These are phyloP conservation scores for Euphrasia arctica DNA, from an alignment of 305 asterid genomes.

Conservation along the genomic window DNA sequence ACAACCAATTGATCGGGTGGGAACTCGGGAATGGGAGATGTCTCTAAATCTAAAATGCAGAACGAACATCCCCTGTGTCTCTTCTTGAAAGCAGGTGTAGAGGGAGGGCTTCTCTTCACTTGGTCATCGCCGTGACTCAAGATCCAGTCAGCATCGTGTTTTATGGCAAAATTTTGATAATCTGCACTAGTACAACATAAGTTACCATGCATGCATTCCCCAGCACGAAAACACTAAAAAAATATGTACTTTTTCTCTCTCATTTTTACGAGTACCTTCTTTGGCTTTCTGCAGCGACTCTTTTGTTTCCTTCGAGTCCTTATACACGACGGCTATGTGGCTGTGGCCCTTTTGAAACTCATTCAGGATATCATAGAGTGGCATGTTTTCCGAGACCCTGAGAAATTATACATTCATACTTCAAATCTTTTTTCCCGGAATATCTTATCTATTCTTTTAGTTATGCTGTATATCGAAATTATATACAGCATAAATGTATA, in stretches of 20 bases:
- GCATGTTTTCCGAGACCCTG: conserved; percentile 95
- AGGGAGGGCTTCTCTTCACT: conserved; percentile 65
- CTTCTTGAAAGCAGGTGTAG: conserved; percentile 94
- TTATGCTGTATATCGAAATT: background rate
- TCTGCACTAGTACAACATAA: conserved; percentile 37
- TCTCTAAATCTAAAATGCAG: conserved; percentile 88
- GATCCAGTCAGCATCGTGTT: conserved; percentile 36
- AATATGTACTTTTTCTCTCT: background rate
- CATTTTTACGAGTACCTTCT: conserved; percentile 37
- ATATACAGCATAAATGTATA: background rate
- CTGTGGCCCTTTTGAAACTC: conserved; percentile 99
- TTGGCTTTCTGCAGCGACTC: conserved; percentile 48
- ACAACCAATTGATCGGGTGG: conserved; percentile 75
- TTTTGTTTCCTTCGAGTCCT: conserved; percentile 66
- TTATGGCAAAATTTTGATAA: conserved; percentile 36
- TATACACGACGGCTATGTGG: conserved; percentile 89
- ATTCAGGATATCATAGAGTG: conserved; percentile 93
- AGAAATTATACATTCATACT: background rate
- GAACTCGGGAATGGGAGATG: conserved; percentile 70
- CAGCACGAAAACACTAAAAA: background rate
- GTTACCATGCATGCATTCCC: background rate
- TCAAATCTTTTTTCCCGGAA: no score
- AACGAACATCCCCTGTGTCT: conserved; percentile 87
- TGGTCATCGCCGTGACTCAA: conserved; percentile 44
- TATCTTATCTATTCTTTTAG: no score